phyloP scores from a whole-genome alignment of 306 rosid genomes.

The Quillaja saponaria region DNA sequence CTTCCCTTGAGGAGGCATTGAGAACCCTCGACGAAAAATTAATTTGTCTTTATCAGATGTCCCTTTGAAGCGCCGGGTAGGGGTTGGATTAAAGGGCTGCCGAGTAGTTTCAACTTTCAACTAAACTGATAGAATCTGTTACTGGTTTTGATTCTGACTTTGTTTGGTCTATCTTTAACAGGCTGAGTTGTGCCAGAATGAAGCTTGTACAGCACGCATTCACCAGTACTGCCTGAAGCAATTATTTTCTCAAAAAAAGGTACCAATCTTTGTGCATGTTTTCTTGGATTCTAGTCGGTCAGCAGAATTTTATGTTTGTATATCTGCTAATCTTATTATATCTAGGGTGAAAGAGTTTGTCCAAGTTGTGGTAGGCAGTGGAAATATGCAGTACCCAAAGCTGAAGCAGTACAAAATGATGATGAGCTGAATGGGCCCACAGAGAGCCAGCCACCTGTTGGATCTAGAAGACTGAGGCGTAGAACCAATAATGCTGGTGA shows the following conservation, averaged over 20 bases:
- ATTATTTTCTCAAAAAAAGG: constrained; percentile 58
- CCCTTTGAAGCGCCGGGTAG: no score
- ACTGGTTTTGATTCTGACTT: no score
- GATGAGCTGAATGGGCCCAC: constrained; percentile 30
- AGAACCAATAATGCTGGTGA: constrained; percentile 23
- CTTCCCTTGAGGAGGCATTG: constrained; percentile 9
- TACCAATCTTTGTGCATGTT: constrained; percentile 32
- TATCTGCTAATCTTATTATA: constrained; percentile 12
- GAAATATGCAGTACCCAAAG: constrained; percentile 48
- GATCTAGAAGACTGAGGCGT: constrained; percentile 44
- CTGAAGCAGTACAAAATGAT: constrained; percentile 43
- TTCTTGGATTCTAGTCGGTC: constrained; percentile 6
- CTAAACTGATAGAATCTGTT: no score
- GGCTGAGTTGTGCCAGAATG: constrained; percentile 76
- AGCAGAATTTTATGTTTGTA: constrained; percentile 8
- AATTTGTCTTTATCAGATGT: constrained; percentile 7
- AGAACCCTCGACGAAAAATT: constrained; percentile 8
- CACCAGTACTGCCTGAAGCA: constrained; percentile 78
- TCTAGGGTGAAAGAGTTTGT: constrained; percentile 62
- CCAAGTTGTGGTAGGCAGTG: constrained; percentile 68
- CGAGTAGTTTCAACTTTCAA: no score
- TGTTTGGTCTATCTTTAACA: constrained; percentile 41
- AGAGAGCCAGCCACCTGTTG: constrained; percentile 41
- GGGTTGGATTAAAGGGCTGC: no score
- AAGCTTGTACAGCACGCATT: constrained; percentile 63